These are phyloP conservation scores for Penicillium desertorum DNA, from an alignment of 495 filamentous ascomycete genomes.

Conservation along the genomic window DNA sequence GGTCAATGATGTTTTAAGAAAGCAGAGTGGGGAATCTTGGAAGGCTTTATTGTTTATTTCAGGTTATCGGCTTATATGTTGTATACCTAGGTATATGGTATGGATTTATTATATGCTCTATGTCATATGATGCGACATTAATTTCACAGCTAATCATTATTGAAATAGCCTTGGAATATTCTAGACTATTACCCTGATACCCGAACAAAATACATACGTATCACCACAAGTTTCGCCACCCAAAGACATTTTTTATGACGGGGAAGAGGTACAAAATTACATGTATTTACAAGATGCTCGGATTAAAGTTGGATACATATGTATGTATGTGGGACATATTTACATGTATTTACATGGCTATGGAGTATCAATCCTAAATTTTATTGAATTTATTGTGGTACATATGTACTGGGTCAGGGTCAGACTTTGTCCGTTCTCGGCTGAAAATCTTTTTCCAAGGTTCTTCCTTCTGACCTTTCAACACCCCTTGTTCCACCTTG, in stretches of 20 bases:
- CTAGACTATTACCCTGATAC: neutral
- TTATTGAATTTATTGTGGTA: neutral
- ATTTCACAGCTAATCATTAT: neutral
- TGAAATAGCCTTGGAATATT: neutral
- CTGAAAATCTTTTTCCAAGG: neutral
- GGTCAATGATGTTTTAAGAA: constrained; percentile 15
- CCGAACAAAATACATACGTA: neutral
- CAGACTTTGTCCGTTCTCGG: constrained; percentile 7
- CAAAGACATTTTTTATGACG: neutral
- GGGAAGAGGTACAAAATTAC: neutral
- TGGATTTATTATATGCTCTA: neutral
- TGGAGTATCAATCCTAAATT: neutral
- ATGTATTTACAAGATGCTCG: neutral
- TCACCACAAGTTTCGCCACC: constrained; percentile 8
- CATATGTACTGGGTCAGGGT: neutral
- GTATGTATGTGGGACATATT: neutral
- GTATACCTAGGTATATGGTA: too few relatives aligned
- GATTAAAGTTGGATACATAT: too few relatives aligned
- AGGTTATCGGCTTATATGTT: neutral
- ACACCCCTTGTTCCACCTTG: neutral
- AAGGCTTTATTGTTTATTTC: neutral
- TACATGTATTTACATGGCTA: neutral
- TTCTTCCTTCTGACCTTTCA: neutral
- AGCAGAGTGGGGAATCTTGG: constrained; percentile 2
- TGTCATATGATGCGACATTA: neutral